Conservation (phyloP, 495 filamentous ascomycete species). For the Aspergillus mulundensis region DNA sequence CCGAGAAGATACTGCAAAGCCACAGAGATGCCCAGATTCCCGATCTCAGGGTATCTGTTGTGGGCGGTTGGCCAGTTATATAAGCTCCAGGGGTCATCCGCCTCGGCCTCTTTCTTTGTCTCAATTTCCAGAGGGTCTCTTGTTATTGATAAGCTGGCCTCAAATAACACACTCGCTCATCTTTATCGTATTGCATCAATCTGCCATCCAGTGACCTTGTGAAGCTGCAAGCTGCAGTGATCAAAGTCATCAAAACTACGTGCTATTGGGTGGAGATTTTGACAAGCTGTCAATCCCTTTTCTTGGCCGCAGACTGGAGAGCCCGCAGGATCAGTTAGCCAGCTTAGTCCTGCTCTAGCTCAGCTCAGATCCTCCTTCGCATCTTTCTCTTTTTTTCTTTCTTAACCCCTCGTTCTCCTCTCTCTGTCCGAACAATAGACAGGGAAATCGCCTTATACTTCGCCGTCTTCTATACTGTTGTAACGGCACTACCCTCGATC, state of each 20-base stretch:
- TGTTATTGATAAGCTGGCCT: not conserved
- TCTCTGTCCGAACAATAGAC: not conserved
- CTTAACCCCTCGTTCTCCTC: conserved; percentile 2
- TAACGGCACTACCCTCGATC: not conserved
- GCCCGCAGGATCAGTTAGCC: conserved; percentile 13
- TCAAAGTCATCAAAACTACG: not conserved
- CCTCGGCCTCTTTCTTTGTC: not conserved
- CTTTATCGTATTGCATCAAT: not conserved
- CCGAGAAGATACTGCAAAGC: not conserved
- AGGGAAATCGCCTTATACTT: not conserved
- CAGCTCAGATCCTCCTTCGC: conserved; percentile 9
- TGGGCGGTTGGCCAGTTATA: not conserved
- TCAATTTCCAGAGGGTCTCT: not conserved
- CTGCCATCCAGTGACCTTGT: conserved; percentile 6
- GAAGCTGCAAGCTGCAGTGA: conserved; percentile 14
- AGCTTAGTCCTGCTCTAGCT: conserved; percentile 13
- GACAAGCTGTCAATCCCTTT: conserved; percentile 25
- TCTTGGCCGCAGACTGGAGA: conserved; percentile 9
- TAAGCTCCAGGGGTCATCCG: not conserved
- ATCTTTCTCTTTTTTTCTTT: conserved; percentile 8
- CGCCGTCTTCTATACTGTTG: not conserved
- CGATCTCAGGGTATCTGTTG: not conserved
- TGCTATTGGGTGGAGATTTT: conserved; percentile 16
- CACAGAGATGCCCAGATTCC: not conserved
- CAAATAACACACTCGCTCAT: not conserved